Evolutionary conservation across 1,284 basidiomycete genomes (phyloP), one percentile per base, ranked within the genome.

Genomic region (Ganoderma boninense): DNA sequence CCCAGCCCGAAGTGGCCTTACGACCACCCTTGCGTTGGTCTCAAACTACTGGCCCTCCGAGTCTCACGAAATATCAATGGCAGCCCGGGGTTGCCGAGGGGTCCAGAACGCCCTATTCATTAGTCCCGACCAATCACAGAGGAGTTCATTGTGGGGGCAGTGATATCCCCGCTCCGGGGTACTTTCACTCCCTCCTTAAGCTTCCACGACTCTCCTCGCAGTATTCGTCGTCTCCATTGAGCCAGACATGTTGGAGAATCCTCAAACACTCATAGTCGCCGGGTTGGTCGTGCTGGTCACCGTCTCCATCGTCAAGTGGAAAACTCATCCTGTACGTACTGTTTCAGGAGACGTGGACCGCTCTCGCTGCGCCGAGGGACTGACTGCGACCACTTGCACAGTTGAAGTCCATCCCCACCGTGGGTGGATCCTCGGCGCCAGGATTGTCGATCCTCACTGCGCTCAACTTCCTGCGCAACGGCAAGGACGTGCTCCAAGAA

Each of bases 401-500:
- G 74, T 64, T 75, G 16, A 63, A 42, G 13, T 23, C 59, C 29
- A 80, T 81, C 18, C 80, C 80, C 1, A 78, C 78, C 7, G 62
- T 81, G 14, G 79, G 79, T 10, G 71, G 71, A 0, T 64, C 73
- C 18, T 75, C 73, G 1, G 71, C 74, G 3, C 70, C 76, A 3
- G 20, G 80, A 13, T 56, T 75, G 2, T 79, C 77, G 0, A 79
- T 77, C 52, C 35, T 79, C 20, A 71, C 73, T 2, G 74, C 75
- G 6, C 68, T 74, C 32, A 59, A 66, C 16, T 72, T 67, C 54
- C 40, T 68, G 35, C 54, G 54, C 2, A 32, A 78, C 54, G 76
- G 64, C 73, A 68, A 42, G 23, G 44, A 66, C 1, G 5, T 73
- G 2, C n/a, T 73, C 10, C 23, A 44, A 11, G 64, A 80, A 49